Evolutionary conservation across 352 stramenopile genomes (phyloP).

Genomic region (Globisporangium nodosum): DNA sequence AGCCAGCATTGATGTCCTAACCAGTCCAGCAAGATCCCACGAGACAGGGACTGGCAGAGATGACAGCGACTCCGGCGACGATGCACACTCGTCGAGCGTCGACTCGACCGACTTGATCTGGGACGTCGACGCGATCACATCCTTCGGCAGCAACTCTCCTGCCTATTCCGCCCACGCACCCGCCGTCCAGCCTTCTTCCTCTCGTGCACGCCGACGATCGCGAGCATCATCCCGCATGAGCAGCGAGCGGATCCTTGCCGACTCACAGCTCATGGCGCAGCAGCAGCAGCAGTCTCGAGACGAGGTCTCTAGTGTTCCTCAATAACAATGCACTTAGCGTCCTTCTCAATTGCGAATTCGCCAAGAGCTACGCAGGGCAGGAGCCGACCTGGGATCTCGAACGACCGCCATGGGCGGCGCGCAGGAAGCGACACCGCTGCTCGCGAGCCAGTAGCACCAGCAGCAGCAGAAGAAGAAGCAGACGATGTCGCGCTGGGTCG

Average conservation of each 20-base stretch:
- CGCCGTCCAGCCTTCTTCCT: neutral
- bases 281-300: neutral
- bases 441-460: slow-evolving; percentile 1
- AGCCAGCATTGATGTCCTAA: too few relatives aligned
- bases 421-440: slow-evolving; percentile 12
- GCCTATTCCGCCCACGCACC: too few relatives aligned
- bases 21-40: too few relatives aligned
- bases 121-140: neutral
- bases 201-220: neutral
- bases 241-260: neutral
- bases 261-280: neutral
- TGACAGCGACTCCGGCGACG: neutral
- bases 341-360: too few relatives aligned
- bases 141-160: neutral
- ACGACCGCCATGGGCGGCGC: slow-evolving; percentile 2
- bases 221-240: neutral
- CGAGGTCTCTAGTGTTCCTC: too few relatives aligned
- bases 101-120: slow-evolving; percentile 1
- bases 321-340: too few relatives aligned
- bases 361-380: too few relatives aligned
- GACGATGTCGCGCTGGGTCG: slow-evolving; percentile 18
- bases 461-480: slow-evolving; percentile 7
- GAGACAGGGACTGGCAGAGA: neutral
- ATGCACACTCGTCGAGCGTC: neutral
- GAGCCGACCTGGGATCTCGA: too few relatives aligned